Base-by-base conservation (phyloP, 2,329 filamentous ascomycete genomes). In the Rutstroemia sp. region DNA sequence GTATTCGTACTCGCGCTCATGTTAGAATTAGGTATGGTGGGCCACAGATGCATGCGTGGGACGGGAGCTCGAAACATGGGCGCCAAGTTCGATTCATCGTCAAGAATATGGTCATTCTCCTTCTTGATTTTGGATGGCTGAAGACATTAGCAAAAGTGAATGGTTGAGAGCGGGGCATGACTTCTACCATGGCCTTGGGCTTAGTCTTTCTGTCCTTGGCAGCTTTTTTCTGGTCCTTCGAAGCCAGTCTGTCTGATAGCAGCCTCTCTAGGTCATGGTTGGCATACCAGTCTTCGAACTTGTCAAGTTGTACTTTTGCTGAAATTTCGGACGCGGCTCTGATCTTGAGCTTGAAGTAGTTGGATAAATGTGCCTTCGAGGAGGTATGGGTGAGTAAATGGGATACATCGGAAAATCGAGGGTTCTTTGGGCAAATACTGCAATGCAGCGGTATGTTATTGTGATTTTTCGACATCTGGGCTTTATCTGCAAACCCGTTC, bases 351-450 rank as follows among this genome's bases (percentile, higher is more conserved):
- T 89, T 90, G 74, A 92, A 95, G 66, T 89, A 84, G 68, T 89
- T 82, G 58, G 90, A 85, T 37, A 96, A 76, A 70, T 97, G 92
- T n/a, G 88, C 87, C 70, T 96, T 96, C 61, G 92, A 96, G 58
- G 88, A 84, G 60, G 96, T 83, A 69, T 97, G 92, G 12, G 92
- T 97, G 68, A 97, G 81, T 39, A 96, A 77, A 71, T 96, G 92
- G 37, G 92, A 96, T 46, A 91, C 78, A 71, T 97, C 92, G 56
- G 90, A 95, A 73, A 96, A 96, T 30, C 74, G 81, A 41, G 89
- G 89, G 59, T 80, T 80, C 63, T 86, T 89, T 38, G 88, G 86
- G 70, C 92, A 97, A 63, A 96, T 86, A 67, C 79, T 84, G 81
- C 92, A 97, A 64, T 83, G 74, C 49, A 96, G 82, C 56, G 87